Percentiles rank a stretch among this genome's conserved stretches.
Conservation (phyloP, 306 rosid genomes). For the Betula pendula region DNA sequence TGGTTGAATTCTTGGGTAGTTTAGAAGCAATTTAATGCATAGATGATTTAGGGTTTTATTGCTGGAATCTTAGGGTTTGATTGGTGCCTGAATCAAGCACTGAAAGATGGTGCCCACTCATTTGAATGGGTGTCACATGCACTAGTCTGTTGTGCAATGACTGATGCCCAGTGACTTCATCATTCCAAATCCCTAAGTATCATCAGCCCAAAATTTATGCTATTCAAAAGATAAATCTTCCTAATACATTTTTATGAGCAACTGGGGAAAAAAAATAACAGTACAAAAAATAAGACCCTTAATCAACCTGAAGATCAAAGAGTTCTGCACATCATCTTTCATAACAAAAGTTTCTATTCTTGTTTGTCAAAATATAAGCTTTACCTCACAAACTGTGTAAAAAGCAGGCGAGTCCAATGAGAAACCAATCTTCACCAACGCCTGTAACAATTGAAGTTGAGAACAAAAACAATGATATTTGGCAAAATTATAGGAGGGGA, state of each 20-base stretch:
- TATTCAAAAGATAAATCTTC: neutral
- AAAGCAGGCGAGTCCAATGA: conserved; percentile 88
- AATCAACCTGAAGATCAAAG: neutral
- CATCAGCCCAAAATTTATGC: neutral
- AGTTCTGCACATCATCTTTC: neutral
- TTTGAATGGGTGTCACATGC: neutral
- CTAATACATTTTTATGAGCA: neutral
- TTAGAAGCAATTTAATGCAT: neutral
- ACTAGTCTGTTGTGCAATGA: neutral
- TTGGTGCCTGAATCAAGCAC: neutral
- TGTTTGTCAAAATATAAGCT: conserved; percentile 13
- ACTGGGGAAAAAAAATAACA: neutral
- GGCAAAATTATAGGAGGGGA: neutral
- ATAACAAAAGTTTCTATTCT: conserved; percentile 7
- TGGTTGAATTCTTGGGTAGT: too few species aligned
- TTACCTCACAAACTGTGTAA: conserved; percentile 86
- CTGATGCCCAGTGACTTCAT: neutral
- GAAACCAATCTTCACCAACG: conserved; percentile 77
- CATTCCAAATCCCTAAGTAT: neutral
- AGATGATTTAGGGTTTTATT: neutral
- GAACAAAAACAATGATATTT: conserved; percentile 16
- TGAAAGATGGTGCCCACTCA: neutral
- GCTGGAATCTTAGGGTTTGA: neutral
- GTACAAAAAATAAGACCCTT: neutral
- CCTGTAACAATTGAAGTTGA: conserved; percentile 50